phyloP scores from a whole-genome alignment of 257 asterid genomes.

The Solanum medicagineum region DNA sequence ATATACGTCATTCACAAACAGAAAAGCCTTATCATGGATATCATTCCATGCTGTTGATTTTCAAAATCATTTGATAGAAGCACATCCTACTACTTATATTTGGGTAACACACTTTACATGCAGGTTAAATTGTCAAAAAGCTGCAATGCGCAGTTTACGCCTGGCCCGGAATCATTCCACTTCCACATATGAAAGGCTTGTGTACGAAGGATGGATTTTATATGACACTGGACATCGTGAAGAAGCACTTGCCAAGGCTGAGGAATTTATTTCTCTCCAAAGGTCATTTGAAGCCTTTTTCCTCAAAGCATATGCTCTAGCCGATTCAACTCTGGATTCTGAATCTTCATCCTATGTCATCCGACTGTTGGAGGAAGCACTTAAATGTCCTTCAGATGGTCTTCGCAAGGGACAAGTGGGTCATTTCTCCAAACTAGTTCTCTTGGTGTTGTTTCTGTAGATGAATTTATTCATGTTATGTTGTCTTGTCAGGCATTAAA shows the following conservation, averaged over 20 bases:
- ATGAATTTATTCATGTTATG: neutral
- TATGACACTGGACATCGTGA: constrained; percentile 43
- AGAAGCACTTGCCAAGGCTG: constrained; percentile 39
- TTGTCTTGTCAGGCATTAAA: constrained; percentile 27
- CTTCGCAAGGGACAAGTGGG: constrained; percentile 47
- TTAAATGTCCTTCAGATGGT: constrained; percentile 41
- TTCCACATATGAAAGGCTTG: constrained; percentile 26
- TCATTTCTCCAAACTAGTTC: neutral
- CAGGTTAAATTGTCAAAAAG: constrained; percentile 40
- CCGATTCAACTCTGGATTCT: constrained; percentile 29
- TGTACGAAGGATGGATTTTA: constrained; percentile 39
- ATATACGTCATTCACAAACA: neutral
- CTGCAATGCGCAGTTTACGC: constrained; percentile 43
- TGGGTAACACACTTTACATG: neutral
- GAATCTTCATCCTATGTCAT: constrained; percentile 34
- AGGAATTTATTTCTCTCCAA: constrained; percentile 32
- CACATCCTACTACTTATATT: neutral
- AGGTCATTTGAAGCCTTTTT: constrained; percentile 47
- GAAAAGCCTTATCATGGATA: neutral
- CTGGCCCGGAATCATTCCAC: constrained; percentile 33
- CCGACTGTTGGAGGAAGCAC: constrained; percentile 39
- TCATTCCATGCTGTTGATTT: neutral
- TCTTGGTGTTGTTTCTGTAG: neutral
- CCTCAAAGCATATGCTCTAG: constrained; percentile 37
- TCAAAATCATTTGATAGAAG: neutral